Percentiles rank a stretch among this genome's conserved stretches.
These are phyloP conservation scores for Fusarium pininemorale DNA, from an alignment of 2,329 filamentous ascomycete species.

Conservation along the genomic window DNA sequence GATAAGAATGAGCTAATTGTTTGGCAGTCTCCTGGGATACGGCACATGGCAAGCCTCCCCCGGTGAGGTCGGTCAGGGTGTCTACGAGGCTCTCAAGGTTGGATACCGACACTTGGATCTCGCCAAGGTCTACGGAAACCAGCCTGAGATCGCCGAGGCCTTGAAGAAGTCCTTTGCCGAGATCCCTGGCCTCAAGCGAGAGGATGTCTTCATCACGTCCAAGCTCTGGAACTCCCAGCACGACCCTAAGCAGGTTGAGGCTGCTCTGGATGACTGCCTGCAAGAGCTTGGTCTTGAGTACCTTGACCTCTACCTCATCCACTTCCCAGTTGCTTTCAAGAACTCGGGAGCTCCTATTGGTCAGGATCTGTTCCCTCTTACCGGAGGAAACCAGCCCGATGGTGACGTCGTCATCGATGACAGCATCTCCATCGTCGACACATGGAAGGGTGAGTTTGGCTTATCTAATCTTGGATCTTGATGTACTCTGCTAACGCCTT, in stretches of 20 bases:
- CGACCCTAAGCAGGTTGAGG: background rate
- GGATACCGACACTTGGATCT: background rate
- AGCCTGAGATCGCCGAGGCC: background rate
- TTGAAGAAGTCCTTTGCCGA: background rate
- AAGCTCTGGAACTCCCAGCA: background rate
- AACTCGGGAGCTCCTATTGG: background rate
- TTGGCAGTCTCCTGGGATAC: background rate
- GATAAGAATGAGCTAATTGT: background rate
- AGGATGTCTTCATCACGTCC: background rate
- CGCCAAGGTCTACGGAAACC: background rate
- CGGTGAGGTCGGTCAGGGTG: background rate
- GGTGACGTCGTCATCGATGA: background rate
- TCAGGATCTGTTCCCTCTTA: background rate
- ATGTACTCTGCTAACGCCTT: background rate
- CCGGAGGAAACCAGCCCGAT: background rate
- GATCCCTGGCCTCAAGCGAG: background rate
- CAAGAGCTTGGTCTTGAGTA: background rate
- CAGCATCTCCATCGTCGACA: background rate
- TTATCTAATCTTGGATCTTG: background rate
- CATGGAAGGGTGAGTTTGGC: background rate
- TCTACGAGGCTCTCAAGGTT: background rate
- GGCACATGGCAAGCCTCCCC: background rate
- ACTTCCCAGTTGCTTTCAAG: background rate
- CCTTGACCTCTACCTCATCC: background rate
- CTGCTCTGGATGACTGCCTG: background rate